Evolutionary conservation across 2,329 filamentous ascomycete genomes (phyloP).

Genomic region (Paecilomyces dactylethromorphus): DNA sequence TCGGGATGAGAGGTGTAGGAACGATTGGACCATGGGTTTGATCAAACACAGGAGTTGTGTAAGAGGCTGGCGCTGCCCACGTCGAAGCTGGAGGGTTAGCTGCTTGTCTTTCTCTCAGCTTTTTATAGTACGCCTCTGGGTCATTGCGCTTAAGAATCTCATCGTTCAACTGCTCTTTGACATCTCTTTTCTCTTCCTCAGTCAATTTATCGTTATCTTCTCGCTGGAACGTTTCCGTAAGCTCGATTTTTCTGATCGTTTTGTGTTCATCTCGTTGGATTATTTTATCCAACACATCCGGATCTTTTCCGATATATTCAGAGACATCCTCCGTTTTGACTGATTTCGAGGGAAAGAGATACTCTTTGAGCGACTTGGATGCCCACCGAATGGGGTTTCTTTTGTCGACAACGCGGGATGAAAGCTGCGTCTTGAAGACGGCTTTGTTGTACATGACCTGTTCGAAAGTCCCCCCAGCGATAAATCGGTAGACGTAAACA

Average conservation of each 20-base stretch:
- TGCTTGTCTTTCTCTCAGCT: constrained; percentile 13
- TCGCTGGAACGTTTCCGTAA: constrained; percentile 66
- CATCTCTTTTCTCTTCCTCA: constrained; percentile 53
- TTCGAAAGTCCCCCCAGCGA: constrained; percentile 74
- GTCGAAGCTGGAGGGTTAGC: neutral
- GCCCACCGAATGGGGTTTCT: constrained; percentile 67
- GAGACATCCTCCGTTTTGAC: constrained; percentile 47
- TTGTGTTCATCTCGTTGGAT: constrained; percentile 15
- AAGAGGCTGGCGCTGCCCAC: neutral
- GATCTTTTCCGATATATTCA: constrained; percentile 53
- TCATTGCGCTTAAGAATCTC: constrained; percentile 33
- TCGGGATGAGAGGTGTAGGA: neutral
- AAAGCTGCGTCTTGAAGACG: constrained; percentile 76
- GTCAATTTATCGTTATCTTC: constrained; percentile 61
- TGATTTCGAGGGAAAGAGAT: constrained; percentile 53
- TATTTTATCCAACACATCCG: constrained; percentile 53
- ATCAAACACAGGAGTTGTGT: neutral
- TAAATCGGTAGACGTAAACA: constrained; percentile 79
- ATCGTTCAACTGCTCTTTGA: constrained; percentile 39
- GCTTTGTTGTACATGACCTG: constrained; percentile 64
- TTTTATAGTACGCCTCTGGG: constrained; percentile 23
- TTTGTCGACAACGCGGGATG: constrained; percentile 74
- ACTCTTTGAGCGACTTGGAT: constrained; percentile 46
- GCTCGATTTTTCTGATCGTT: constrained; percentile 45
- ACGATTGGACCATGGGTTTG: neutral